Evolutionary conservation across 2,329 filamentous ascomycete genomes (phyloP), one percentile per base, ranked within the genome.

Genomic region (Davidsoniella virescens): DNA sequence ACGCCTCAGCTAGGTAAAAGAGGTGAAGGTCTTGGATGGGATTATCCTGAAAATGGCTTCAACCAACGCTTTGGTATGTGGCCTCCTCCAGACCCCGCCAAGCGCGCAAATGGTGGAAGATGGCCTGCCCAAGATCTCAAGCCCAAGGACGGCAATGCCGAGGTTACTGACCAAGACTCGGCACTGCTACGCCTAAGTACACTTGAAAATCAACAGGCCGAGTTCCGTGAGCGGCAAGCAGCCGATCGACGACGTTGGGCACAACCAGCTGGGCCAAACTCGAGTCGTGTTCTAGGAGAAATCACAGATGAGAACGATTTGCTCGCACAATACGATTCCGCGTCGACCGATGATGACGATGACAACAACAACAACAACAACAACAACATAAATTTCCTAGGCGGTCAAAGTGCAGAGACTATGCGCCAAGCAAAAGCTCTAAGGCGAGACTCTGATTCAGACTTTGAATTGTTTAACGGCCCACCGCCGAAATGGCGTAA

Each of bases 21-120:
- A 42, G 64, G 64, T 9, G 56, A 49, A 18, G 71, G 67, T 3
- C 54, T 58, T 0, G 73, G 76, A 52, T 75, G 82, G 78, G 61
- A 65, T 5, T 88, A 80, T 66, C 75, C 80, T 54, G 80, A 82
- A 56, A 92, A 92, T 63, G 84, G 78, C 1, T 84, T 88, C 62
- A 87, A 92, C 63, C 73, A 78, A 55, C 64, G 64, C 49, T 62
- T 67, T 39, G 72, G 70, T 48, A 68, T 75, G 60, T 83, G 79
- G 79, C 79, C 79, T 20, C 79, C 79, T 1, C 63, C 65, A 0
- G 74, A 82, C 61, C 78, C 78, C 17, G 77, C 80, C 25, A 80
- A 77, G 62, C 61, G 73, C 54, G 68, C 72, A 0, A 65, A 68
- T 43, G 63, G 63, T 10, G 63, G 53, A 52, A 61, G 63, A 47